These are phyloP conservation scores for Corylus avellana DNA, from an alignment of 306 rosid species.

Conservation along the genomic window DNA sequence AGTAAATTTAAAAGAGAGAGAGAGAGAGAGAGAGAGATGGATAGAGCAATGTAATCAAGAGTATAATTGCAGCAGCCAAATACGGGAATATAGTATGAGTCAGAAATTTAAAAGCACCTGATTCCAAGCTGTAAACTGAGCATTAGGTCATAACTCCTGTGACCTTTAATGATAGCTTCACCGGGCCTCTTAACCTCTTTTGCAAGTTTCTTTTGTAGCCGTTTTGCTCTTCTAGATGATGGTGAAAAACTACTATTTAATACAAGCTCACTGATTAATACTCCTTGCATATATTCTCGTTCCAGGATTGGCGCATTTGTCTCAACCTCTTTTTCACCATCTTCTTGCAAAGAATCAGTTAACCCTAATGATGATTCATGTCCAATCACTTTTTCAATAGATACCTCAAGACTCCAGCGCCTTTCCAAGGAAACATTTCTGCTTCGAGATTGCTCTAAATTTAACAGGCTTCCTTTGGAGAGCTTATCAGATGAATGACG, in stretches of 20 bases:
- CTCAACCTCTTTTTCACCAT: slow-evolving; percentile 49
- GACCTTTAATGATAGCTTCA: slow-evolving; percentile 94
- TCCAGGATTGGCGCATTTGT: slow-evolving; percentile 70
- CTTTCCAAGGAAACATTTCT: slow-evolving; percentile 88
- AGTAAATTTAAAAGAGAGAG: neutral
- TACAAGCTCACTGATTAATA: slow-evolving; percentile 85
- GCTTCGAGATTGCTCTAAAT: slow-evolving; percentile 71
- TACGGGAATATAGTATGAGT: slow-evolving; percentile 13
- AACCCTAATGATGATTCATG: slow-evolving; percentile 52
- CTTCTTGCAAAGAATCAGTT: slow-evolving; percentile 45
- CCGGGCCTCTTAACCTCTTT: slow-evolving; percentile 88
- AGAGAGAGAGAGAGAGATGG: neutral
- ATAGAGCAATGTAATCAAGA: slow-evolving; percentile 23
- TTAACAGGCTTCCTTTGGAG: slow-evolving; percentile 64
- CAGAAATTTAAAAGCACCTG: slow-evolving; percentile 54
- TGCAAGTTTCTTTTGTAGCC: slow-evolving; percentile 69
- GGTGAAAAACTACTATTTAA: slow-evolving; percentile 65
- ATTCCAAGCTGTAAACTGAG: slow-evolving; percentile 99
- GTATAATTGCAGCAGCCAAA: slow-evolving; percentile 12
- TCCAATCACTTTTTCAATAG: slow-evolving; percentile 85
- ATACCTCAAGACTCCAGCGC: slow-evolving; percentile 99
- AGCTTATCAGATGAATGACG: slow-evolving; percentile 55
- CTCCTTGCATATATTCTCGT: slow-evolving; percentile 99
- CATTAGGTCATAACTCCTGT: slow-evolving; percentile 95
- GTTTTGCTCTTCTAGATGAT: slow-evolving; percentile 61